Evolutionary conservation across 2,329 filamentous ascomycete genomes (phyloP), one percentile per base, ranked within the genome.

Genomic region (Ascochyta clinopodiicola): DNA sequence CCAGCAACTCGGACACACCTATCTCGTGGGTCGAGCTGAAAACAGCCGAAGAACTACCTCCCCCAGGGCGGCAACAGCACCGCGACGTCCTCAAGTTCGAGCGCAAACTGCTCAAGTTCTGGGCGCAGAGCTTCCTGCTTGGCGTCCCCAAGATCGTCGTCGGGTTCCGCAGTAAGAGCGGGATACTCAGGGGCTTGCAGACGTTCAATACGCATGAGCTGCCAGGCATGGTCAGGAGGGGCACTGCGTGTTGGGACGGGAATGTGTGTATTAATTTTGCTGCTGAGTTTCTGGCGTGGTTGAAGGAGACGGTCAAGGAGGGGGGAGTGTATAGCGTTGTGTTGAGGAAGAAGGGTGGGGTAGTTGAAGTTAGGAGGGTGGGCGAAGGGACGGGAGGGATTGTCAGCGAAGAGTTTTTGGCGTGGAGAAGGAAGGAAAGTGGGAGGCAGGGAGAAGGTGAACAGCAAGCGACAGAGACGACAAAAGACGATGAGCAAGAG

Each of bases 11-110:
- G 10, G 44, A 65, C 24, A 29, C 40, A 4, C 57, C 89, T 0
- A 89, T 92, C 61, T 91, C 94, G 67, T 99, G 93, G 90, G 88
- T 98, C 29, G 95, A 99, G 76, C 84, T 99, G 54, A 99, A 99
- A 74, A 99, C 95, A 0, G 86, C 87, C n/a, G 88, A 85, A 36
- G 87, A 89, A 61, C 87, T 94, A 44, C 68, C 67, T 2, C 62
- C 64, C 2, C 58, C 57, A 3, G 66, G 70, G 6, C 59, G 66
- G 21, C 81, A 81, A 46, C 84, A 84, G 57, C 82, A 88, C 1
- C 83, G 86, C 42, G 90, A 95, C 67, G 82, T 86, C 69, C 77
- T 88, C 19, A 89, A 87, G 60, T 96, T 94, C 72, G 91, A 97
- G 76, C 86, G 90, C 44, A 98, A 98, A 74, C 83, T 98, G 50